Evolutionary conservation across 2,329 filamentous ascomycete genomes (phyloP).

Genomic region (Fusarium austroafricanum): DNA sequence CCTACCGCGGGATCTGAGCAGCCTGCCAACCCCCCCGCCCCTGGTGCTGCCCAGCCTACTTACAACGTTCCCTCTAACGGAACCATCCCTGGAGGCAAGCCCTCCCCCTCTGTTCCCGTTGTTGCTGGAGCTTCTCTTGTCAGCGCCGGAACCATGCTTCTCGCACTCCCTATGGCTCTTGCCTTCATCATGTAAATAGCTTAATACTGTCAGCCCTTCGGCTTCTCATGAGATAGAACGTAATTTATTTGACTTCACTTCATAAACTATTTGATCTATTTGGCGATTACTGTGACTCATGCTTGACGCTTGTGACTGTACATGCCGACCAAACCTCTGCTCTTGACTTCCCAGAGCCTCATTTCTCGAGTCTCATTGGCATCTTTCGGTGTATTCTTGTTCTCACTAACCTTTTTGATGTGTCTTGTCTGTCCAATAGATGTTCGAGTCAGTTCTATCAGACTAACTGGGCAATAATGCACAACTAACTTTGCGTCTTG

Average conservation of each 20-base stretch:
- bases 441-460: too few species aligned
- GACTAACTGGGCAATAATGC: too few species aligned
- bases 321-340: not conserved
- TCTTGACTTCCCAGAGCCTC: not conserved
- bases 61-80: conserved; percentile 28
- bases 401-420: too few species aligned
- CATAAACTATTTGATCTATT: not conserved
- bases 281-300: not conserved
- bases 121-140: conserved; percentile 26
- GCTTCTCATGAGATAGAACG: conserved; percentile 25
- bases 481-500: too few species aligned
- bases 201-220: conserved; percentile 24
- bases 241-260: conserved; percentile 4
- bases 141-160: conserved; percentile 21
- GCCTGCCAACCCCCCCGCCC: conserved; percentile 6
- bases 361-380: too few species aligned
- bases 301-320: too few species aligned
- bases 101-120: conserved; percentile 17
- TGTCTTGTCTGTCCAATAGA: too few species aligned
- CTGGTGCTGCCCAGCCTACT: conserved; percentile 19
- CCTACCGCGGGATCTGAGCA: conserved; percentile 9
- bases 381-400: not conserved
- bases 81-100: conserved; percentile 11
- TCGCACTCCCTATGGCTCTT: conserved; percentile 24
- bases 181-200: conserved; percentile 33